Conservation (phyloP, 2,329 filamentous ascomycete species). For the Xylariaceae sp. region DNA sequence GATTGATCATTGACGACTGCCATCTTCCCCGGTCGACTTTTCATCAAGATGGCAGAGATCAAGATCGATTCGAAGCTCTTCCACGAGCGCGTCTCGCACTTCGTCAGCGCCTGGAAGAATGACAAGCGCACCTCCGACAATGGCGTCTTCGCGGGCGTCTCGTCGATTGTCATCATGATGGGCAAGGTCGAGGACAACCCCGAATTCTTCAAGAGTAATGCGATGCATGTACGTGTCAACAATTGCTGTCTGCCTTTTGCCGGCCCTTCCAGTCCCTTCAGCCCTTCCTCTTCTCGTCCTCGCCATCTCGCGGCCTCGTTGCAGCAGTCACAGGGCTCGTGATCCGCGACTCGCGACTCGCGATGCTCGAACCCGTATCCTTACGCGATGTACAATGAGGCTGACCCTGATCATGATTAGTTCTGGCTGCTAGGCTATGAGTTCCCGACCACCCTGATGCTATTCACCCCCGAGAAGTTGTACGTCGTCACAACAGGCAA, state of each 20-base stretch:
- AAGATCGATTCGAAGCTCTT: slow-evolving; percentile 92
- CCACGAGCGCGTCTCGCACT: slow-evolving; percentile 83
- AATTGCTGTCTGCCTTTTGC: neutral
- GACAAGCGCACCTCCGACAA: slow-evolving; percentile 80
- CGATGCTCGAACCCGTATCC: neutral
- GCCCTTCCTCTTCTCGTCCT: neutral
- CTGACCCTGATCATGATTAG: slow-evolving; percentile 41
- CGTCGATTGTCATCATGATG: slow-evolving; percentile 84
- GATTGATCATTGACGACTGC: slow-evolving; percentile 21
- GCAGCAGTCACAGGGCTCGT: neutral
- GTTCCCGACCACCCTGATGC: slow-evolving; percentile 90
- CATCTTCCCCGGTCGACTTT: slow-evolving; percentile 28
- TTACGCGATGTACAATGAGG: neutral
- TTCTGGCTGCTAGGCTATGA: slow-evolving; percentile 99
- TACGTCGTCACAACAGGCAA: slow-evolving; percentile 95
- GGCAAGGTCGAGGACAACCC: slow-evolving; percentile 88
- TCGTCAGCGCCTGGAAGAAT: slow-evolving; percentile 90
- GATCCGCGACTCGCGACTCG: neutral
- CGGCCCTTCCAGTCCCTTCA: neutral
- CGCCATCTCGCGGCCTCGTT: neutral
- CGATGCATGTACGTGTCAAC: slow-evolving; percentile 70
- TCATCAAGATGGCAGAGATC: slow-evolving; percentile 66
- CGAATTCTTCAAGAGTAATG: slow-evolving; percentile 92
- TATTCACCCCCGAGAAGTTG: slow-evolving; percentile 81
- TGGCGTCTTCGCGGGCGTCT: slow-evolving; percentile 76